Base-by-base conservation (phyloP, 2,329 filamentous ascomycete species). In the Aspergillus tubingensis region DNA sequence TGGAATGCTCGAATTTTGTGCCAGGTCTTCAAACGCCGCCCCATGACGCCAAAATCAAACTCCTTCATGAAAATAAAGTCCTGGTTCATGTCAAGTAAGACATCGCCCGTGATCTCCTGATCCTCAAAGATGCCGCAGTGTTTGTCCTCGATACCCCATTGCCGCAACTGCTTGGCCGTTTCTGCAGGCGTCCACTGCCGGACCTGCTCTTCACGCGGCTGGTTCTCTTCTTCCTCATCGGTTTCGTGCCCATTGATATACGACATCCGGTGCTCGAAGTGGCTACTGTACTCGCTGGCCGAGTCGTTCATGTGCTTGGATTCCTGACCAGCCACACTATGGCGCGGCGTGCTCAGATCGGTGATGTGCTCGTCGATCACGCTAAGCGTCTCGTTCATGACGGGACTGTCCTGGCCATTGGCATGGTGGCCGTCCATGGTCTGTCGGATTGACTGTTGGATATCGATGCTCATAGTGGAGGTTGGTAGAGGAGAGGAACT, bases 301-400 rank as follows among this genome's bases (percentile, higher is more conserved):
- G 92, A 96, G 74, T 96, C 91, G 64, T 87, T 91, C 47, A 82
- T 82, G 70, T 65, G 85, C 80, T 64, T 88, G 74, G 65, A 68
- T 30, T 80, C 79, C 51, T 85, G 84, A 19, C 74, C 68, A 59
- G 63, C 59, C 43, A 83, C 64, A 70, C 81, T 83, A 62, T 86
- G 83, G 23, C 85, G 82, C 57, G 85, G 85, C 5, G 83, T 86
- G 72, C 82, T 85, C 79, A 98, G 85, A 74, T 96, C 91, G 44
- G 92, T 96, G 68, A 98, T 96, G 73, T 97, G 94, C 77, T 98
- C 94, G 74, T 98, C 90, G 70, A 98, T 98, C 60, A 98, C 94
- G 71, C 92, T 96, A 54, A 98, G 80, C 0, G 94, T 97, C 75
- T 98, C 93, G 73, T 93, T 92, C 81, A 98, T 90, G 53, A 97